These are phyloP conservation scores for Saitozyma podzolica DNA, from an alignment of 768 basidiomycete genomes.

Conservation along the genomic window DNA sequence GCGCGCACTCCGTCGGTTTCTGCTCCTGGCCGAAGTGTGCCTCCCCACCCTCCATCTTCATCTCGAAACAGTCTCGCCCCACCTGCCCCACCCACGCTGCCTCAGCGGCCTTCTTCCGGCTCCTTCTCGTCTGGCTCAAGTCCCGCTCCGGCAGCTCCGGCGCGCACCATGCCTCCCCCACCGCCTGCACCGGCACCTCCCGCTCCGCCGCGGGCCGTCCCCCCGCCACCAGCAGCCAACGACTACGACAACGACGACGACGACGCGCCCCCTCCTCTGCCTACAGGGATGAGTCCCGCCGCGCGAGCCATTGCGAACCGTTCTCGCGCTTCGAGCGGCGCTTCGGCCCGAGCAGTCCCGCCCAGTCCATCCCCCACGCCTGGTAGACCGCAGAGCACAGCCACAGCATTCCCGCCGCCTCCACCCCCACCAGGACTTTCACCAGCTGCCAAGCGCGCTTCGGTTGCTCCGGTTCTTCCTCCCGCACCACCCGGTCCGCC, in stretches of 20 bases:
- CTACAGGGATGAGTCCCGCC: constrained; percentile 43
- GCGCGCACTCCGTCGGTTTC: constrained; percentile 13
- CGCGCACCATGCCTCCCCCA: constrained; percentile 13
- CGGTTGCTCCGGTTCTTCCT: neutral
- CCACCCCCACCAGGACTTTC: constrained; percentile 32
- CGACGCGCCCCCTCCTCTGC: constrained; percentile 36
- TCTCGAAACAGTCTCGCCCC: constrained; percentile 43
- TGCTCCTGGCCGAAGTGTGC: constrained; percentile 12
- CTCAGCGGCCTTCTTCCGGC: constrained; percentile 19
- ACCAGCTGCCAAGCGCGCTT: constrained; percentile 7
- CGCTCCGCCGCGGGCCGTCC: constrained; percentile 13
- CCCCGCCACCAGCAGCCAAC: constrained; percentile 18
- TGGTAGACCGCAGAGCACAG: constrained; percentile 29
- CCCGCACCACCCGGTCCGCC: neutral
- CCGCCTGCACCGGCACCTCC: constrained; percentile 21
- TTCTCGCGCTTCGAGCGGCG: neutral
- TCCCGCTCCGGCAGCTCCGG: constrained; percentile 10
- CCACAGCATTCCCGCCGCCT: constrained; percentile 42
- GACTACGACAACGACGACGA: constrained; percentile 33
- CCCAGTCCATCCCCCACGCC: constrained; percentile 23
- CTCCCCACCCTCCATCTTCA: constrained; percentile 20
- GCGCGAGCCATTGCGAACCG: constrained; percentile 22
- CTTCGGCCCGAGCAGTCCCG: constrained; percentile 16
- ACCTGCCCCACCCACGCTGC: constrained; percentile 18
- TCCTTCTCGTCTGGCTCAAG: constrained; percentile 6